These are phyloP conservation scores for Backusella circina DNA, from an alignment of 192 early-diverging fungal species.

Conservation along the genomic window DNA sequence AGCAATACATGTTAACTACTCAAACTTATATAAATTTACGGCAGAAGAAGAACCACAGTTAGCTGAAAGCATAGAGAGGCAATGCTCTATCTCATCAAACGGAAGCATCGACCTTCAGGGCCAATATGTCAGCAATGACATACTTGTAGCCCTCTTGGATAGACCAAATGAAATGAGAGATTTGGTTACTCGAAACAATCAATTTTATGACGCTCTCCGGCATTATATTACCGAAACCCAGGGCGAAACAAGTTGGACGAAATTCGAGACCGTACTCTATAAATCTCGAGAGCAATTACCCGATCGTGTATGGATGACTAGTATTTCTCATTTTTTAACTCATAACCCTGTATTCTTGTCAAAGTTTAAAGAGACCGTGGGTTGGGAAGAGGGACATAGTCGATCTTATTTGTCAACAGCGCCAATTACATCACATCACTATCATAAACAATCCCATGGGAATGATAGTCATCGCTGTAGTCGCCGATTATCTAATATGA, in stretches of 20 bases:
- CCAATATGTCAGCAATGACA: slow-evolving; percentile 11
- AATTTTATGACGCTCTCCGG: slow-evolving; percentile 24
- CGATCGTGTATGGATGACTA: slow-evolving; percentile 28
- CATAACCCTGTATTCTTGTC: slow-evolving; percentile 23
- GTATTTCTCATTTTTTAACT: slow-evolving; percentile 4
- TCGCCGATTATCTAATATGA: slow-evolving; percentile 7
- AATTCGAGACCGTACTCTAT: slow-evolving; percentile 25
- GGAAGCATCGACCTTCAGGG: slow-evolving; percentile 14
- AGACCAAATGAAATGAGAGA: slow-evolving; percentile 26
- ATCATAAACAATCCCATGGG: not conserved
- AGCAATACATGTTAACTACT: too few species aligned
- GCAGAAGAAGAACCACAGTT: not conserved
- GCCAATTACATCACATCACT: not conserved
- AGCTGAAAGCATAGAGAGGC: not conserved
- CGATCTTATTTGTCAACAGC: not conserved
- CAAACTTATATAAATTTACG: too few species aligned
- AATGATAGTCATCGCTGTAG: not conserved
- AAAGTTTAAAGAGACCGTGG: slow-evolving; percentile 38
- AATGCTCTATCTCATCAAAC: not conserved
- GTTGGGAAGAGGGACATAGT: slow-evolving; percentile 15
- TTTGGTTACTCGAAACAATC: slow-evolving; percentile 18
- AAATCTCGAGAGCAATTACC: slow-evolving; percentile 22
- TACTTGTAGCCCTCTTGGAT: slow-evolving; percentile 30
- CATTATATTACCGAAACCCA: slow-evolving; percentile 22
- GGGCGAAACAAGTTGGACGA: slow-evolving; percentile 21